These are phyloP conservation scores for Phytopythium oedochilum DNA, from an alignment of 352 stramenopile genomes.

Conservation along the genomic window DNA sequence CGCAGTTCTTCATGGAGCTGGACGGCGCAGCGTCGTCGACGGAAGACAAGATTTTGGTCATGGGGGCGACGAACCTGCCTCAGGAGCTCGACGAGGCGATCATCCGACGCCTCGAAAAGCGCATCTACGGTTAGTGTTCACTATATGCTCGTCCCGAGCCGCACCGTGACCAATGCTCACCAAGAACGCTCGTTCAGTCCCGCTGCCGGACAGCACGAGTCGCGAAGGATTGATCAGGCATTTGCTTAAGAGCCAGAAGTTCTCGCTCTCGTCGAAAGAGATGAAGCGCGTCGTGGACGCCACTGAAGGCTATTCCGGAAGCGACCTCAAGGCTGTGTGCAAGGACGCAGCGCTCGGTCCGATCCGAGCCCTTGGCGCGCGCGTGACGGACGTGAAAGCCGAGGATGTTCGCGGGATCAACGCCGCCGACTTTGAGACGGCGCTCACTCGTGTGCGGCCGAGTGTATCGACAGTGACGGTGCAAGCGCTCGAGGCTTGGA, in stretches of 20 bases:
- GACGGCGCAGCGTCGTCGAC: constrained; percentile 69
- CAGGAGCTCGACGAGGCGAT: constrained; percentile 87
- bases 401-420: constrained; percentile 67
- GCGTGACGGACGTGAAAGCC: constrained; percentile 45
- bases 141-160: neutral
- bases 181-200: constrained; percentile 49
- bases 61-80: constrained; percentile 85
- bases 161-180: neutral
- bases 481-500: constrained; percentile 54
- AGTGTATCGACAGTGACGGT: constrained; percentile 67
- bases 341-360: constrained; percentile 92
- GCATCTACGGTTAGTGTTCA: constrained; percentile 74
- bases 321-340: constrained; percentile 91
- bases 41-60: constrained; percentile 82
- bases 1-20: constrained; percentile 84
- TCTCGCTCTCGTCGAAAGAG: constrained; percentile 49
- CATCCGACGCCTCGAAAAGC: constrained; percentile 81
- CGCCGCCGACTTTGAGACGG: constrained; percentile 47
- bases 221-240: constrained; percentile 51
- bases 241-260: constrained; percentile 50
- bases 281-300: constrained; percentile 59
- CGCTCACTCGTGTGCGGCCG: constrained; percentile 52
- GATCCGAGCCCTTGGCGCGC: constrained; percentile 74
- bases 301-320: constrained; percentile 85
- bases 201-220: constrained; percentile 53